phyloP scores from a whole-genome alignment of 169 alveolate genomes.

The Cryptosporidium andersoni region DNA sequence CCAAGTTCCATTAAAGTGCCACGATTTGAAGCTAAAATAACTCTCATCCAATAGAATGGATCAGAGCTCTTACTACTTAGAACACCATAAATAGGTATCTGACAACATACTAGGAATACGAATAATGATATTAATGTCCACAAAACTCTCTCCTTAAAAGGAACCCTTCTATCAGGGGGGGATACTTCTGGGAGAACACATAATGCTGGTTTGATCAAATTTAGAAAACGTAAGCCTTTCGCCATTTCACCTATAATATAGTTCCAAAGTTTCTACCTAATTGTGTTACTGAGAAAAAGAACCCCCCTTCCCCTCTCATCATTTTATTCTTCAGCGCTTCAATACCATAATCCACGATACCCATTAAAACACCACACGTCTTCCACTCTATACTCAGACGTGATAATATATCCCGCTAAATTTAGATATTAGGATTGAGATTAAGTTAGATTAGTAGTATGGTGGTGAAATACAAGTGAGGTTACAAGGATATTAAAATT shows the following conservation, averaged over 20 bases:
- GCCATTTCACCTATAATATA: conserved; percentile 13
- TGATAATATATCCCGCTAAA: conserved; percentile 14
- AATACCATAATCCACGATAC: conserved; percentile 35
- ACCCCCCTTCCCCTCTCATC: neutral
- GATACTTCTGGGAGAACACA: conserved; percentile 97
- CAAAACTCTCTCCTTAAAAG: conserved; percentile 94
- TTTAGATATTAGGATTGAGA: no score
- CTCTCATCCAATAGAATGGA: conserved; percentile 99
- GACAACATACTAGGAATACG: conserved; percentile 96
- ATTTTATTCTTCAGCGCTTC: conserved; percentile 36
- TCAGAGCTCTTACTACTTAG: conserved; percentile 94
- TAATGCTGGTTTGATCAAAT: conserved; percentile 95
- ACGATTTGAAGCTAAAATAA: conserved; percentile 97
- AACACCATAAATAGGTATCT: conserved; percentile 99
- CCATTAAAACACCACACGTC: neutral
- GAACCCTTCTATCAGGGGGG: conserved; percentile 94
- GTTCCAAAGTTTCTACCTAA: no score
- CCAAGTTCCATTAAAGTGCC: conserved; percentile 99
- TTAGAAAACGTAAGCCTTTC: conserved; percentile 84
- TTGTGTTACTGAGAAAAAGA: neutral
- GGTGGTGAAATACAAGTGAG: no score
- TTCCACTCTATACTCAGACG: conserved; percentile 2
- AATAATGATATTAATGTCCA: conserved; percentile 97
- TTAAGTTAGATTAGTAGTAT: no score
- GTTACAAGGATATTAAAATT: no score